Percentiles rank a stretch among this genome's conserved stretches.
Conservation (phyloP, 148 eudicot genomes). For the Dianthus caryophyllus region DNA sequence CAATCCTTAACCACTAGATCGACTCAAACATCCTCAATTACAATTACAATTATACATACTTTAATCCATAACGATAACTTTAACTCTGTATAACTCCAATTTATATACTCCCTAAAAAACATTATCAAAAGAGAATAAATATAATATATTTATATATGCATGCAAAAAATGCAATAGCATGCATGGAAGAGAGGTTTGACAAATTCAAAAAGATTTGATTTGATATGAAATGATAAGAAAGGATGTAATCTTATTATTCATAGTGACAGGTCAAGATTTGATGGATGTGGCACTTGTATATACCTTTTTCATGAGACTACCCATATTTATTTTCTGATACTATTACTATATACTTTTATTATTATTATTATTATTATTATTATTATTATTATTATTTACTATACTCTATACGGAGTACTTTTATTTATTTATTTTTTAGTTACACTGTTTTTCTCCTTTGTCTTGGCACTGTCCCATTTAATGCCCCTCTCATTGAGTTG, state of each 20-base stretch:
- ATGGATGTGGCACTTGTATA: slow-evolving; percentile 28
- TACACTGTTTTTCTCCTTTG: slow-evolving; percentile 23
- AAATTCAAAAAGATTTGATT: slow-evolving; percentile 25
- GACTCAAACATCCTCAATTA: too few relatives aligned
- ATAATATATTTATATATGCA: slow-evolving; percentile 8
- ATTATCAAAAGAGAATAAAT: too few relatives aligned
- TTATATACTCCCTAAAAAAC: too few relatives aligned
- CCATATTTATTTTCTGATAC: slow-evolving; percentile 1
- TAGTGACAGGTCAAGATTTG: slow-evolving; percentile 27
- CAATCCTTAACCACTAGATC: too few relatives aligned
- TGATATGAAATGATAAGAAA: slow-evolving; percentile 20
- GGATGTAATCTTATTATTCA: slow-evolving; percentile 20
- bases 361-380: too few relatives aligned
- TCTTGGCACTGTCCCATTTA: slow-evolving; percentile 35
- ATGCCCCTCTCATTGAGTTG: slow-evolving; percentile 28
- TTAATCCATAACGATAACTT: too few relatives aligned
- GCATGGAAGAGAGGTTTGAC: slow-evolving; percentile 2
- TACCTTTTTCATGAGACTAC: slow-evolving; percentile 17
- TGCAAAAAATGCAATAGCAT: not conserved
- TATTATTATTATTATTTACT: too few relatives aligned
- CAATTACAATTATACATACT: too few relatives aligned
- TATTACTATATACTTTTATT: too few relatives aligned
- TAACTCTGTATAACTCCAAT: too few relatives aligned
- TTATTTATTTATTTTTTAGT: too few relatives aligned
- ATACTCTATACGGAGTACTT: too few relatives aligned